Evolutionary conservation across 2,329 filamentous ascomycete species (phyloP).

Genomic region (Biscogniauxia sp.): DNA sequence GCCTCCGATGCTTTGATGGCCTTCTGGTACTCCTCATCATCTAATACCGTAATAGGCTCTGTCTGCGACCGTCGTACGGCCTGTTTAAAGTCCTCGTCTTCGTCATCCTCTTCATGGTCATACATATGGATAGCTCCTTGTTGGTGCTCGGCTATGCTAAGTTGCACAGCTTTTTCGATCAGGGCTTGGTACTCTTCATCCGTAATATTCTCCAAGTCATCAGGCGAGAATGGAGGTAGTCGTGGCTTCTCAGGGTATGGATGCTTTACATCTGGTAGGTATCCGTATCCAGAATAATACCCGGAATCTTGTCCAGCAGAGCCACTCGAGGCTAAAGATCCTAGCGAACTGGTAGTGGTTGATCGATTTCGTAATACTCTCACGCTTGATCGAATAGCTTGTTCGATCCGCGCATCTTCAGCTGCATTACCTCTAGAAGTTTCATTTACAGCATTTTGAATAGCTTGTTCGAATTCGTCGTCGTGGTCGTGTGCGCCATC

Average conservation of each 20-base stretch:
- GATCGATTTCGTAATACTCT: conserved; percentile 45
- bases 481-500: conserved; percentile 37
- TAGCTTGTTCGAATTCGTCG: conserved; percentile 68
- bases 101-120: conserved; percentile 20
- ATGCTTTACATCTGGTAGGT: conserved; percentile 23
- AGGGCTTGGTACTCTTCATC: conserved; percentile 58
- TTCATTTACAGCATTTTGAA: conserved; percentile 64
- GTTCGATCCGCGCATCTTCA: conserved; percentile 70
- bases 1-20: conserved; percentile 41
- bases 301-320: conserved; percentile 12
- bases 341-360: conserved; percentile 19
- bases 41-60: conserved; percentile 21
- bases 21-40: conserved; percentile 39
- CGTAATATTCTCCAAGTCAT: conserved; percentile 44
- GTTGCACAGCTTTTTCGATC: conserved; percentile 54
- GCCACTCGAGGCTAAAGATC: conserved; percentile 13
- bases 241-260: conserved; percentile 11
- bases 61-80: conserved; percentile 26
- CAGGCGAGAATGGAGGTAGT: conserved; percentile 19
- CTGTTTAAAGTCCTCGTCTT: conserved; percentile 20
- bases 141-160: conserved; percentile 42
- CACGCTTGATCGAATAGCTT: conserved; percentile 71
- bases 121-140: conserved; percentile 20
- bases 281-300: conserved; percentile 19
- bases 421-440: conserved; percentile 67